phyloP scores from a whole-genome alignment of 768 basidiomycete species.

The Agaricus subrufescens region DNA sequence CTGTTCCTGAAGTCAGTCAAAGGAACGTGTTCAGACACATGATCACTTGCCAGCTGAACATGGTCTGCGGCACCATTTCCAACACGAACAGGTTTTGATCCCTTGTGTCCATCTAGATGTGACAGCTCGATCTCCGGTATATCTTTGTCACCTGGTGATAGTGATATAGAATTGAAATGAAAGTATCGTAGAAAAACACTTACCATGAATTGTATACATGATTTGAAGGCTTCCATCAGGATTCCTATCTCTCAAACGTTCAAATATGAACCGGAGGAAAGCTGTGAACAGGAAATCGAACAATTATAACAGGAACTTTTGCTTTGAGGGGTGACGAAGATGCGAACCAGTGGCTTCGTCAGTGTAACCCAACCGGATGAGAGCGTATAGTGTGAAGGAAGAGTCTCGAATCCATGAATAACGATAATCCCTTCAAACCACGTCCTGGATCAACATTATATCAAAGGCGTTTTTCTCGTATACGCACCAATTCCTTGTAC shows the following conservation, averaged over 20 bases:
- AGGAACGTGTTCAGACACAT: background rate
- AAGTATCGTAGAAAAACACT: background rate
- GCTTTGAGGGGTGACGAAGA: background rate
- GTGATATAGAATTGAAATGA: background rate
- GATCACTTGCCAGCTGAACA: constrained; percentile 66
- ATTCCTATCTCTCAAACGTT: constrained; percentile 77
- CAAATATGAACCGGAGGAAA: constrained; percentile 90
- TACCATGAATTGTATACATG: constrained; percentile 95
- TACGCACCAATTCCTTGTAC: constrained; percentile 78
- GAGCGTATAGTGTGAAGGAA: constrained; percentile 91
- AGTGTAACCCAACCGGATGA: constrained; percentile 91
- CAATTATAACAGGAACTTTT: too few relatives aligned
- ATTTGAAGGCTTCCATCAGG: constrained; percentile 91
- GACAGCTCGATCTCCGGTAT: constrained; percentile 78
- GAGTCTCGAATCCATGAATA: constrained; percentile 93
- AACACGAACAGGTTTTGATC: constrained; percentile 81
- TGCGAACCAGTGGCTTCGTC: constrained; percentile 80
- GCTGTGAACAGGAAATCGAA: constrained; percentile 35
- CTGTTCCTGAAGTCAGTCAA: constrained; percentile 28
- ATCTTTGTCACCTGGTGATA: constrained; percentile 57
- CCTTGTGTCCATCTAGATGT: constrained; percentile 88
- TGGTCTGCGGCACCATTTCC: constrained; percentile 97
- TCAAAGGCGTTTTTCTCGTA: background rate
- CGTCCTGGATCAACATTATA: background rate
- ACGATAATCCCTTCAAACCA: constrained; percentile 54